These are phyloP conservation scores for Globisporangium polare DNA, from an alignment of 352 stramenopile species.

Conservation along the genomic window DNA sequence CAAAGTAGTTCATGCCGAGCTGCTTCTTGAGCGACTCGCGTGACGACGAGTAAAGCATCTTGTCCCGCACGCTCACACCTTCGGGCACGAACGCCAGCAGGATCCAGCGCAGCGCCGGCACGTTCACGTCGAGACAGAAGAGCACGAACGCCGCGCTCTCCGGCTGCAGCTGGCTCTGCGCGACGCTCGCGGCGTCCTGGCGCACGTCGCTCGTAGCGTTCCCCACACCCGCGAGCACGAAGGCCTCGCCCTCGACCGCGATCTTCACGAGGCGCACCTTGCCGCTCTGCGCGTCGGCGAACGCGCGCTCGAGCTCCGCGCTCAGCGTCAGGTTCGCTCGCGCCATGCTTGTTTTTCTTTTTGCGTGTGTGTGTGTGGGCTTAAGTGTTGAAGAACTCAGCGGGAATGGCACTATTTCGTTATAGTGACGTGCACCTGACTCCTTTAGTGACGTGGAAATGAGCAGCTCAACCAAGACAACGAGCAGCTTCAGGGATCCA, in stretches of 20 bases:
- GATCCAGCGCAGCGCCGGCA: slow-evolving; percentile 70
- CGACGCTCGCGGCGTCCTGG: slow-evolving; percentile 35
- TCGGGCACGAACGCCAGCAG: slow-evolving; percentile 81
- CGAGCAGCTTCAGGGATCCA: not conserved
- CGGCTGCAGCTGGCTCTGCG: slow-evolving; percentile 21
- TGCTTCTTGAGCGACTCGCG: slow-evolving; percentile 89
- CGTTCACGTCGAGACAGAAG: slow-evolving; percentile 71
- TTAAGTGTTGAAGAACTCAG: slow-evolving; percentile 1
- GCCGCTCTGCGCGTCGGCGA: slow-evolving; percentile 64
- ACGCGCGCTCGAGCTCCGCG: slow-evolving; percentile 60
- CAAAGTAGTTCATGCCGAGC: slow-evolving; percentile 89
- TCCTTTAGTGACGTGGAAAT: no score
- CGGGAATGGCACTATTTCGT: no score
- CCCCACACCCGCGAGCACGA: slow-evolving; percentile 43
- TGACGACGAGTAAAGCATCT: slow-evolving; percentile 91
- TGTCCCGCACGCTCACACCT: slow-evolving; percentile 73
- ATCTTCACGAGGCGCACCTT: slow-evolving; percentile 71
- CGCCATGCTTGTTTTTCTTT: slow-evolving; percentile 35
- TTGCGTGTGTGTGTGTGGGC: not conserved
- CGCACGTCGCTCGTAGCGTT: slow-evolving; percentile 36
- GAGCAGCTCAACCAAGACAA: not conserved
- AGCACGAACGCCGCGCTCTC: slow-evolving; percentile 69
- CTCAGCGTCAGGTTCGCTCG: slow-evolving; percentile 59
- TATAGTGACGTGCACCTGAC: no score
- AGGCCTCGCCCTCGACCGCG: slow-evolving; percentile 55